Evolutionary conservation across 2,329 filamentous ascomycete species (phyloP), one percentile per base, ranked within the genome.

Genomic region (Aspergillus persii): DNA sequence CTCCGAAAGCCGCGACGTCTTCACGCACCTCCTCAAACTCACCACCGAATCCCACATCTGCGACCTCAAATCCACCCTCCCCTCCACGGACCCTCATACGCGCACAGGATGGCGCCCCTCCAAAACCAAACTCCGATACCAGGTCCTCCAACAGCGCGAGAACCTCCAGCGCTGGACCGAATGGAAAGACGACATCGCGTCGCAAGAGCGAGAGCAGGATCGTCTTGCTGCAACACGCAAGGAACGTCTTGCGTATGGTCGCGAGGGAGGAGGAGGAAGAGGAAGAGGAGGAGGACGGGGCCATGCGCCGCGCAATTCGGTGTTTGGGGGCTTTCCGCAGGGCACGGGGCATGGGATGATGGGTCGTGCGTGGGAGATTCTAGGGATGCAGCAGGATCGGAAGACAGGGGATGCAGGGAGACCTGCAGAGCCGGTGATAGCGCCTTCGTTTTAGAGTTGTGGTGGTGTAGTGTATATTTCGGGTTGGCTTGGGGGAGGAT

Each of bases 91-190:
- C 27, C 61, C 55, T 26, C 29, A 56, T 36, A 73, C 66, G 56
- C 74, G 73, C 51, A 65, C 68, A 11, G 65, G 69, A 26, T 79
- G 78, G 77, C 74, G 77, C 26, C 75, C 78, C 7, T 66, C 74
- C 3, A 78, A 78, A 54, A 73, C 76, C 23, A 78, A 77, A 30
- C 72, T 77, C 18, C 70, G 74, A 8, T 80, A 79, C 63, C 76
- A 76, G 58, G 71, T 77, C 4, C 73, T 80, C 6, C 73, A 74
- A 44, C 77, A 79, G 54, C 76, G 78, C 36, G 78, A 80, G 61
- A 72, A 79, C 50, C 78, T 78, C 61, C 77, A 80, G 61, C 76
- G 76, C 57, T 80, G 79, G 77, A 69, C 74, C 15, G 75, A 78
- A 66, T 78, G 76, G 77, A 73, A 73, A 55, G 70, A 77, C 29